A percentile compares a stretch with the other conserved stretches of the same genome.
phyloP scores from a whole-genome alignment of 129 eudicot genomes.

The Saussurea involucrata region DNA sequence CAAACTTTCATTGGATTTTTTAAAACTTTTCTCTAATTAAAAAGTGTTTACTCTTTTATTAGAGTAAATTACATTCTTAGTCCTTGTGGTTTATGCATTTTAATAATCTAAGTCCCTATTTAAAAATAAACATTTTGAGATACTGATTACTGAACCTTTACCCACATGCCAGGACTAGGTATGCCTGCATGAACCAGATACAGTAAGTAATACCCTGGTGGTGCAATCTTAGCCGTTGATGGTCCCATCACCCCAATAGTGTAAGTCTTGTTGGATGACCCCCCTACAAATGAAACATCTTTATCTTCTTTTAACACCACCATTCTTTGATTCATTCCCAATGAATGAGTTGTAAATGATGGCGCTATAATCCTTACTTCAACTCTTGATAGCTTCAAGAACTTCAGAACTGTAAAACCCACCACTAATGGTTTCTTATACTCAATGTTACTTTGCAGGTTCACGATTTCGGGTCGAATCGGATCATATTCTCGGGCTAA shows the following conservation, averaged over 20 bases:
- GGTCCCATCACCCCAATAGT: slow-evolving; percentile 52
- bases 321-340: slow-evolving; percentile 83
- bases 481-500: slow-evolving; percentile 38
- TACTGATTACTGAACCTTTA: slow-evolving; percentile 42
- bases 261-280: slow-evolving; percentile 20
- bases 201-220: slow-evolving; percentile 75
- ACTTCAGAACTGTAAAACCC: slow-evolving; percentile 38
- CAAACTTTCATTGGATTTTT: too few species aligned
- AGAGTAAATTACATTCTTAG: too few species aligned
- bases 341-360: slow-evolving; percentile 66
- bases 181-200: slow-evolving; percentile 77
- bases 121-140: slow-evolving; percentile 2
- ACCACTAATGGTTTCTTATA: slow-evolving; percentile 36
- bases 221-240: slow-evolving; percentile 63
- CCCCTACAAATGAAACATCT: slow-evolving; percentile 19
- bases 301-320: slow-evolving; percentile 44
- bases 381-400: slow-evolving; percentile 31
- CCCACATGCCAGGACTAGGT: slow-evolving; percentile 75
- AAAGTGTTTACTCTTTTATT: too few species aligned
- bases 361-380: slow-evolving; percentile 62
- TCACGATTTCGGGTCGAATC: slow-evolving; percentile 42
- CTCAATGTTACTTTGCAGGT: slow-evolving; percentile 9
- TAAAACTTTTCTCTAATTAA: too few species aligned
- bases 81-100: too few species aligned
- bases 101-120: too few species aligned